These are phyloP conservation scores for Calonectria pseudoturangicola DNA, from an alignment of 2,329 filamentous ascomycete species.

Conservation along the genomic window DNA sequence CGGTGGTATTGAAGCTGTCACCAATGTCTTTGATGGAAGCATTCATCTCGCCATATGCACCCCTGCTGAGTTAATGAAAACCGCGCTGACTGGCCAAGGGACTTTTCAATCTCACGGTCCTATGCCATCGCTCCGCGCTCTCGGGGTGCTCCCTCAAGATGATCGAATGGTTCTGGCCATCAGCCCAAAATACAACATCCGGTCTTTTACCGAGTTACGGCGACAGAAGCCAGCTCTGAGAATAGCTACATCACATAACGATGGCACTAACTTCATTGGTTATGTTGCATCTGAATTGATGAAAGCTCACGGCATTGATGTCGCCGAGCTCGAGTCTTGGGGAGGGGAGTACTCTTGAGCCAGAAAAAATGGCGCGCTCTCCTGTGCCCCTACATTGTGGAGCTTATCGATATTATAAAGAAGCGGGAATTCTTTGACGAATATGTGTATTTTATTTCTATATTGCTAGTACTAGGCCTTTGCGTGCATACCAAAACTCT, in stretches of 20 bases:
- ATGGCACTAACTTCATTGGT: slow-evolving; percentile 27
- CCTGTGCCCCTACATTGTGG: slow-evolving; percentile 14
- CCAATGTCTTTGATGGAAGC: background rate
- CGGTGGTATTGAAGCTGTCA: slow-evolving; percentile 14
- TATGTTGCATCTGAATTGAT: slow-evolving; percentile 17
- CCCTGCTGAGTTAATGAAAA: slow-evolving; percentile 6
- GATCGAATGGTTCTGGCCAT: slow-evolving; percentile 22
- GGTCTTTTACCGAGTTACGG: slow-evolving; percentile 12
- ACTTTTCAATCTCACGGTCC: slow-evolving; percentile 1
- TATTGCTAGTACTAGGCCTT: no score
- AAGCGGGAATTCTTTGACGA: background rate
- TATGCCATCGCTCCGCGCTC: slow-evolving; percentile 22
- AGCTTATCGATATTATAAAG: slow-evolving; percentile 9
- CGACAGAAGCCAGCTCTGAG: slow-evolving; percentile 4
- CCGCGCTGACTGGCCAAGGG: slow-evolving; percentile 13
- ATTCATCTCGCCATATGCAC: slow-evolving; percentile 14
- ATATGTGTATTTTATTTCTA: no score
- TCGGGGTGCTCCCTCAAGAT: slow-evolving; percentile 20
- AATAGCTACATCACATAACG: slow-evolving; percentile 19
- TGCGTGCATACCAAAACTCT: no score
- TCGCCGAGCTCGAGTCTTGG: background rate
- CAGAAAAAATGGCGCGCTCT: slow-evolving; percentile 1
- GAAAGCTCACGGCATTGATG: slow-evolving; percentile 18
- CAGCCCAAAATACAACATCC: slow-evolving; percentile 14
- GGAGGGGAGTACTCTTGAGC: slow-evolving; percentile 12